A percentile compares a stretch with the other conserved stretches of the same genome.
These are phyloP conservation scores for Piper betle DNA, from an alignment of 164 flowering plant genomes.

Conservation along the genomic window DNA sequence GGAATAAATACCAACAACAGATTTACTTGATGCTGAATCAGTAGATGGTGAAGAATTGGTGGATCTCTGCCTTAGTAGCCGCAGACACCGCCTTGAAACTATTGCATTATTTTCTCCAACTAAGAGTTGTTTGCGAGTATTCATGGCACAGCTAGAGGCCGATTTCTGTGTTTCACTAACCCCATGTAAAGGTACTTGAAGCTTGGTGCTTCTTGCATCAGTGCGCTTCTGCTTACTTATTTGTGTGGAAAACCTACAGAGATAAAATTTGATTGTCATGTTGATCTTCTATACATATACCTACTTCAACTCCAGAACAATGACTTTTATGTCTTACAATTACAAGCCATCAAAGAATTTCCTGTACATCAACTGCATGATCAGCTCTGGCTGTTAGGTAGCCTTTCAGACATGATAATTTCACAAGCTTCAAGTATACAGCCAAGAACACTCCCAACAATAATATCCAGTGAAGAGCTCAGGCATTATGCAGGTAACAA, in stretches of 20 bases:
- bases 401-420: too few species aligned
- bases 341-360: too few species aligned
- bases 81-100: slow-evolving; percentile 19
- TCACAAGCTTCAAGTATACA: too few species aligned
- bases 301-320: not conserved
- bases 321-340: too few species aligned
- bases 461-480: too few species aligned
- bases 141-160: slow-evolving; percentile 20
- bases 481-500: too few species aligned
- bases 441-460: too few species aligned
- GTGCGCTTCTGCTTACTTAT: slow-evolving; percentile 26
- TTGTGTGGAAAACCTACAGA: slow-evolving; percentile 25
- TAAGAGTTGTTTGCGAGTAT: slow-evolving; percentile 4
- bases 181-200: slow-evolving; percentile 21
- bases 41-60: slow-evolving; percentile 19
- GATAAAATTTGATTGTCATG: not conserved
- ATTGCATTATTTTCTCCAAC: slow-evolving; percentile 20
- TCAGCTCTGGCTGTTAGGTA: too few species aligned
- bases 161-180: slow-evolving; percentile 24
- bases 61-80: slow-evolving; percentile 20
- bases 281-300: not conserved
- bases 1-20: slow-evolving; percentile 12
- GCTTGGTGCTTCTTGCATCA: slow-evolving; percentile 16
- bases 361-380: too few species aligned
- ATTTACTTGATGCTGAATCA: slow-evolving; percentile 31